A percentile compares a stretch with the other conserved stretches of the same genome.
phyloP scores from a whole-genome alignment of 2,329 filamentous ascomycete genomes.

The Aspergillus udagawae region DNA sequence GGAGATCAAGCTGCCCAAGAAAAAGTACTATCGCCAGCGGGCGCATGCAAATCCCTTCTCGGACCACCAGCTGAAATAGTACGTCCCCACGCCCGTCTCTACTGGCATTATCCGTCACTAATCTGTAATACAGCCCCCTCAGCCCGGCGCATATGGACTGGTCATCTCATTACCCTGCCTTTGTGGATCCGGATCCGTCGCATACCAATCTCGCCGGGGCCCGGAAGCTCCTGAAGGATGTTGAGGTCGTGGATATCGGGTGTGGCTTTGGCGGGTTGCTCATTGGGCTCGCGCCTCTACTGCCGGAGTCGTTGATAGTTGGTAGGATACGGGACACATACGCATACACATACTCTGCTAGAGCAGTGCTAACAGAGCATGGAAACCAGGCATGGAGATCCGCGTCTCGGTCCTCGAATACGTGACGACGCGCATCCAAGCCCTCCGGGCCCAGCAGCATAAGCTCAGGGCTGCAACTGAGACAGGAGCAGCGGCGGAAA shows the following conservation, averaged over 20 bases:
- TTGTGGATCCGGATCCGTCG: conserved; percentile 44
- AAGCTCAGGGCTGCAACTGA: conserved; percentile 16
- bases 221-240: conserved; percentile 57
- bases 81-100: conserved; percentile 34
- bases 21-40: conserved; percentile 93
- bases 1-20: conserved; percentile 68
- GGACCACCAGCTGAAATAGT: conserved; percentile 88
- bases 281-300: conserved; percentile 73
- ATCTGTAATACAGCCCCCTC: conserved; percentile 58
- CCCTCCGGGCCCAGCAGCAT: conserved; percentile 57
- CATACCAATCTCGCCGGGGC: conserved; percentile 29
- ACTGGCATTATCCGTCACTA: not conserved
- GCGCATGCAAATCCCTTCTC: conserved; percentile 98
- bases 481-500: conserved; percentile 5
- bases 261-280: conserved; percentile 93
- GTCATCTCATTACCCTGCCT: conserved; percentile 77
- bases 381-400: conserved; percentile 76
- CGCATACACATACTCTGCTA: not conserved
- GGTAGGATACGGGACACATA: conserved; percentile 49
- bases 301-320: conserved; percentile 79
- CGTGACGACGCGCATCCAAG: conserved; percentile 80
- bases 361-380: conserved; percentile 1
- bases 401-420: conserved; percentile 85
- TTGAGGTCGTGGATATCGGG: conserved; percentile 94
- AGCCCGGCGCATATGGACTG: conserved; percentile 87